A percentile compares a stretch with the other conserved stretches of the same genome.
These are phyloP conservation scores for Penicillium glabrum DNA, from an alignment of 2,329 filamentous ascomycete genomes.

Conservation along the genomic window DNA sequence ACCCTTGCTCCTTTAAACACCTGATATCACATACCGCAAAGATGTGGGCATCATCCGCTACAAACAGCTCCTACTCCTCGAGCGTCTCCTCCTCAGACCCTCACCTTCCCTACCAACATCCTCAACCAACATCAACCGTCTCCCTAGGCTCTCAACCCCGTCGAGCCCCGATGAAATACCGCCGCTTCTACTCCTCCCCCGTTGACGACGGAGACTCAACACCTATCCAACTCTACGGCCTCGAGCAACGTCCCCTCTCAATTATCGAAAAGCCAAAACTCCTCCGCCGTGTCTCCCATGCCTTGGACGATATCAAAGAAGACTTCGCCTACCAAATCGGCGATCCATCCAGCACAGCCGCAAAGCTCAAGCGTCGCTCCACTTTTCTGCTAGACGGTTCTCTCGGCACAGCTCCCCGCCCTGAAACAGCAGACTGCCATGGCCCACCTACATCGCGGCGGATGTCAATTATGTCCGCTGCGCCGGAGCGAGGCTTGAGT, in stretches of 20 bases:
- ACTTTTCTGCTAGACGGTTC: slow-evolving; percentile 21
- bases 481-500: slow-evolving; percentile 23
- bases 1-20: neutral
- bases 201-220: slow-evolving; percentile 31
- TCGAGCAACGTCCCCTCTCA: slow-evolving; percentile 35
- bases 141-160: slow-evolving; percentile 24
- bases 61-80: slow-evolving; percentile 30
- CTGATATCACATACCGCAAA: neutral
- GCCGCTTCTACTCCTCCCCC: slow-evolving; percentile 37
- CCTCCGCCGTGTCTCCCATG: slow-evolving; percentile 34
- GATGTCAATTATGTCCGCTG: slow-evolving; percentile 27
- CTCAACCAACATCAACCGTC: slow-evolving; percentile 24
- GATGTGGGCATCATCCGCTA: slow-evolving; percentile 29
- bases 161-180: slow-evolving; percentile 22
- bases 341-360: slow-evolving; percentile 21
- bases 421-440: slow-evolving; percentile 14
- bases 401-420: slow-evolving; percentile 5
- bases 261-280: slow-evolving; percentile 29
- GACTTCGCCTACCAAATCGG: slow-evolving; percentile 30
- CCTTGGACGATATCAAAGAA: slow-evolving; percentile 37
- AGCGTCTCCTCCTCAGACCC: slow-evolving; percentile 28
- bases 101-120: slow-evolving; percentile 27
- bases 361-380: slow-evolving; percentile 31
- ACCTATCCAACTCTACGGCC: slow-evolving; percentile 33
- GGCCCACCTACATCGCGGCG: slow-evolving; percentile 21